These are phyloP conservation scores for Pezicula radicicola DNA, from an alignment of 2,329 filamentous ascomycete genomes.

Conservation along the genomic window DNA sequence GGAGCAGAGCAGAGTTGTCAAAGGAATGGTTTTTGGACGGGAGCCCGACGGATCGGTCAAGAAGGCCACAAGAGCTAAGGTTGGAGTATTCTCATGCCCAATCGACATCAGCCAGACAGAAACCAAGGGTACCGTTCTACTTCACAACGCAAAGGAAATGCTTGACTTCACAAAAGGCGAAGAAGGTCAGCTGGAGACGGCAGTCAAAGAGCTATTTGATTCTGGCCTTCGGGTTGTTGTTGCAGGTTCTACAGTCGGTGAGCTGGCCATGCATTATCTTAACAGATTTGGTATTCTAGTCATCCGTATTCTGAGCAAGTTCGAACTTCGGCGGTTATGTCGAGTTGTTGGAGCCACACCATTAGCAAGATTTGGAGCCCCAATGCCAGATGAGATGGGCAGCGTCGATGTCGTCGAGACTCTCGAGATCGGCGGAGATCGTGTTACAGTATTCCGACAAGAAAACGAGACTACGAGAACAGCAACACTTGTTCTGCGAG, in stretches of 20 bases:
- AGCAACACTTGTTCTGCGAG: slow-evolving; percentile 88
- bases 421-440: slow-evolving; percentile 93
- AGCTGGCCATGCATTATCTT: slow-evolving; percentile 94
- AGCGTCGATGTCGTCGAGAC: slow-evolving; percentile 94
- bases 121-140: slow-evolving; percentile 94
- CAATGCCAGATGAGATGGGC: slow-evolving; percentile 99
- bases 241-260: slow-evolving; percentile 89
- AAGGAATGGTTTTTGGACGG: slow-evolving; percentile 97
- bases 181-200: slow-evolving; percentile 83
- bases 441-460: slow-evolving; percentile 97
- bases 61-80: slow-evolving; percentile 90
- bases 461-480: slow-evolving; percentile 90
- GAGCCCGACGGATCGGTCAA: slow-evolving; percentile 91
- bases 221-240: slow-evolving; percentile 89
- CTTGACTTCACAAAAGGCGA: slow-evolving; percentile 97
- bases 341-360: slow-evolving; percentile 95
- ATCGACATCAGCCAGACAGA: slow-evolving; percentile 96
- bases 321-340: slow-evolving; percentile 91
- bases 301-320: slow-evolving; percentile 97
- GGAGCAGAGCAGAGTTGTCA: slow-evolving; percentile 90
- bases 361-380: slow-evolving; percentile 90
- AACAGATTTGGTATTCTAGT: slow-evolving; percentile 95
- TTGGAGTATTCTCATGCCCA: slow-evolving; percentile 93
- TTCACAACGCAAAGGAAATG: slow-evolving; percentile 99
- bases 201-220: slow-evolving; percentile 94